phyloP scores from a whole-genome alignment of 345 rosid genomes.

The Ceriops zippeliana region DNA sequence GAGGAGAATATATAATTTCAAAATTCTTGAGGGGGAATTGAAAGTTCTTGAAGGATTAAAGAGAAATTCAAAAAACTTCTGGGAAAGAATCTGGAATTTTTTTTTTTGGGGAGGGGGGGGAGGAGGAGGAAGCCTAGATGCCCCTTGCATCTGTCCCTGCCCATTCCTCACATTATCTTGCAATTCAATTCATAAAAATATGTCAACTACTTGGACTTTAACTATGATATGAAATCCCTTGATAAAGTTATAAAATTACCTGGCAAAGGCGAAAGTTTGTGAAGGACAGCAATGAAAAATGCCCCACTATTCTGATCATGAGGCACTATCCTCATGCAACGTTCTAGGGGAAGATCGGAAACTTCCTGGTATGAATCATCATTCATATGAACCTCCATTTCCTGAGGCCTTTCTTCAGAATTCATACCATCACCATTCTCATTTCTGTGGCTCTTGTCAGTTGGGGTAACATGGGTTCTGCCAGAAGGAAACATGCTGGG shows the following conservation, averaged over 20 bases:
- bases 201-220: background rate
- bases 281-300: slow-evolving; percentile 82
- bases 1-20: too few relatives aligned
- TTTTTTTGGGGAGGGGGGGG: too few relatives aligned
- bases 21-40: too few relatives aligned
- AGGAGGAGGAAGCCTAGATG: background rate
- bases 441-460: slow-evolving; percentile 19
- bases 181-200: background rate
- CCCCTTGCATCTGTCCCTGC: too few relatives aligned
- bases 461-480: slow-evolving; percentile 26
- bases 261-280: slow-evolving; percentile 68
- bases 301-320: slow-evolving; percentile 97
- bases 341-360: slow-evolving; percentile 71
- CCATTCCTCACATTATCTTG: background rate
- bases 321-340: slow-evolving; percentile 88
- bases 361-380: slow-evolving; percentile 51
- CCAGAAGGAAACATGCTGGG: slow-evolving; percentile 92
- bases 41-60: too few relatives aligned
- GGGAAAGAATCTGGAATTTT: too few relatives aligned
- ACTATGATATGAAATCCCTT: background rate
- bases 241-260: slow-evolving; percentile 34
- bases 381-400: slow-evolving; percentile 22
- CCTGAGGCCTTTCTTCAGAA: slow-evolving; percentile 29
- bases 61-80: too few relatives aligned
- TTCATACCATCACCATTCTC: slow-evolving; percentile 31